Base-by-base conservation (phyloP, 2,329 filamentous ascomycete species). In the Penicillium sp. region DNA sequence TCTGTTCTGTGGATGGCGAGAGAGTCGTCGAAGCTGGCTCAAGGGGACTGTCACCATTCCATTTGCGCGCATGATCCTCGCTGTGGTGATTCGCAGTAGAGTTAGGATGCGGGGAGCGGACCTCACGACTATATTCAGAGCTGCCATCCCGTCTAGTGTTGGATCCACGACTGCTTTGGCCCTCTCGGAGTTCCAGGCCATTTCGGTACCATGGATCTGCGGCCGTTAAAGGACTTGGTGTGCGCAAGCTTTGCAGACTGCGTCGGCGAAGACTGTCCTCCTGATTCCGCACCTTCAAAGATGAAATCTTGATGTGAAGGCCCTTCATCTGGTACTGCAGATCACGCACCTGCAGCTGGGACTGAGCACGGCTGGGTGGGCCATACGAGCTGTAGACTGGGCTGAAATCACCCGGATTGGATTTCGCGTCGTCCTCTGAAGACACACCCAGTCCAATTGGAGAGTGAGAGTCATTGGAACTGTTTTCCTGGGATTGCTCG, bases 261-360 rank as follows among this genome's bases (percentile, higher is more conserved):
- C 84, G 80, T 41, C 89, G 79, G 60, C 87, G 84, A 59, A 94
- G 68, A 57, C 80, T 89, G 57, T 95, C 89, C 47, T 86, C 86
- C 16, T 86, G 80, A 0, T 87, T 86, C 58, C 88, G 84, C 52
- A 89, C 82, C 57, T 87, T 85, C 34, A 95, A 69, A 13, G 76
- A 85, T 1, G 88, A 90, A 28, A 95, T 89, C 60, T 89, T 88
- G 49, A 86, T 87, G 62, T 89, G 90, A 38, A 95, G 75, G 43
- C 86, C 88, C 46, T 86, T 83, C 79, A 95, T 87, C 64, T 95
- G 89, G 55, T 89, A 85, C 50, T 88, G 87, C 35, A 95, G 74
- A 60, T 82, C 80, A 7, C 84, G 81, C 61, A 87, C 81, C 60
- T 87, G 84, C 11, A 84, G 77, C n/a, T 82, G 82, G 0, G 88